phyloP scores from a whole-genome alignment of 2,329 filamentous ascomycete species.

The Penicillium sp. region DNA sequence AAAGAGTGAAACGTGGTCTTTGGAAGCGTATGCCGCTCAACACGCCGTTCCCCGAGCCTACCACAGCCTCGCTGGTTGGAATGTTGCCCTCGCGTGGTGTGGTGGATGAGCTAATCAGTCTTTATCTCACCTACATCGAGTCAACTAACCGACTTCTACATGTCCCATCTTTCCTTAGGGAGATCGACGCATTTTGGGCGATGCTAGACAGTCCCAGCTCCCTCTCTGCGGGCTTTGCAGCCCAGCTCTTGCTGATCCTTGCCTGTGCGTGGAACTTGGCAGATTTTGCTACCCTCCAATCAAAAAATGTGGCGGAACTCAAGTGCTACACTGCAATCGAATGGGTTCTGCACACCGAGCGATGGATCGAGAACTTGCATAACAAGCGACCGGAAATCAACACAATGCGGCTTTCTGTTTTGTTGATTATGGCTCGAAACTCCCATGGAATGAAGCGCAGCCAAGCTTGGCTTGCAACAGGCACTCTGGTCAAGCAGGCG shows the following conservation, averaged over 20 bases:
- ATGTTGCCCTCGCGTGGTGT: constrained; percentile 39
- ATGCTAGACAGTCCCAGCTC: constrained; percentile 28
- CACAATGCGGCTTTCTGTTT: constrained; percentile 54
- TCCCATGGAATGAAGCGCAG: constrained; percentile 56
- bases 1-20: constrained; percentile 33
- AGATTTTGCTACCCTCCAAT: constrained; percentile 29
- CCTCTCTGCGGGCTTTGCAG: constrained; percentile 34
- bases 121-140: constrained; percentile 45
- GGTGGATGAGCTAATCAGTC: constrained; percentile 39
- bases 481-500: constrained; percentile 54
- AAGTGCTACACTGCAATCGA: constrained; percentile 49
- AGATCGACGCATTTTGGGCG: constrained; percentile 40
- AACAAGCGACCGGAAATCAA: constrained; percentile 55
- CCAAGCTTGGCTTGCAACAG: constrained; percentile 55
- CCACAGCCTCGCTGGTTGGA: constrained; percentile 30
- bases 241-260: constrained; percentile 41
- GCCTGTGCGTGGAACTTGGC: constrained; percentile 43
- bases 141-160: constrained; percentile 44
- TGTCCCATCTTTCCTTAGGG: constrained; percentile 42
- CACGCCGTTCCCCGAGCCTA: constrained; percentile 32
- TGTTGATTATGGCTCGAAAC: constrained; percentile 54
- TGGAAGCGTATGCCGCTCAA: constrained; percentile 34
- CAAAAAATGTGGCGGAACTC: constrained; percentile 30
- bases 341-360: constrained; percentile 88
- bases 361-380: constrained; percentile 77